A percentile compares a stretch with the other conserved stretches of the same genome.
Evolutionary conservation across 768 basidiomycete genomes (phyloP).

Genomic region (Tulasnella sp.): DNA sequence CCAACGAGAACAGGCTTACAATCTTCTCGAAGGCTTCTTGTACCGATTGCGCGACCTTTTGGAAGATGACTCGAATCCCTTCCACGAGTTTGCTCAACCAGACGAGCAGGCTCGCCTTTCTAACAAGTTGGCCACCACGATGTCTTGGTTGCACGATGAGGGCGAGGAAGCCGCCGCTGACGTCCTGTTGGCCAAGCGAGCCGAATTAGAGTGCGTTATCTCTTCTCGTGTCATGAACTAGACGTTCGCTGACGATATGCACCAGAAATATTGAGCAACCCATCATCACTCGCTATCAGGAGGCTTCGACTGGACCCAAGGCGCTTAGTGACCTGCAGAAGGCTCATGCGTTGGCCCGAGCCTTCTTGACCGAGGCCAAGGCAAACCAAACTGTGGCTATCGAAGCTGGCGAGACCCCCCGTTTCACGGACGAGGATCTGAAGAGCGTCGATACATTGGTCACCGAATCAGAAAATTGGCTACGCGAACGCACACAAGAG

Average conservation of each 20-base stretch:
- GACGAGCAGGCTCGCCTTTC: conserved; percentile 65
- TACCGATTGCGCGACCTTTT: conserved; percentile 85
- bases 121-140: conserved; percentile 64
- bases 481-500: conserved; percentile 73
- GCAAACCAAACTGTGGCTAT: conserved; percentile 67
- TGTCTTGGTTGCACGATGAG: conserved; percentile 77
- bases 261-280: conserved; percentile 71
- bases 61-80: conserved; percentile 63
- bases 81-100: conserved; percentile 78
- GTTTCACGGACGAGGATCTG: conserved; percentile 86
- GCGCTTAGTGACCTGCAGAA: conserved; percentile 85
- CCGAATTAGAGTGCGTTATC: conserved; percentile 72
- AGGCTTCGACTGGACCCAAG: conserved; percentile 80
- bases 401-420: conserved; percentile 58
- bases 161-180: conserved; percentile 78
- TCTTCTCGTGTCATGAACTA: background rate
- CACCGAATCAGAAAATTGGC: conserved; percentile 78
- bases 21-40: conserved; percentile 88
- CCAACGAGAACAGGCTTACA: conserved; percentile 83
- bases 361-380: conserved; percentile 82
- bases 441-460: conserved; percentile 71
- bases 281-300: conserved; percentile 81
- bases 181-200: conserved; percentile 70
- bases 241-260: background rate
- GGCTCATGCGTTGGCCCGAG: conserved; percentile 46